These are phyloP conservation scores for Heterobasidion annosum DNA, from an alignment of 1,284 basidiomycete genomes.

Conservation along the genomic window DNA sequence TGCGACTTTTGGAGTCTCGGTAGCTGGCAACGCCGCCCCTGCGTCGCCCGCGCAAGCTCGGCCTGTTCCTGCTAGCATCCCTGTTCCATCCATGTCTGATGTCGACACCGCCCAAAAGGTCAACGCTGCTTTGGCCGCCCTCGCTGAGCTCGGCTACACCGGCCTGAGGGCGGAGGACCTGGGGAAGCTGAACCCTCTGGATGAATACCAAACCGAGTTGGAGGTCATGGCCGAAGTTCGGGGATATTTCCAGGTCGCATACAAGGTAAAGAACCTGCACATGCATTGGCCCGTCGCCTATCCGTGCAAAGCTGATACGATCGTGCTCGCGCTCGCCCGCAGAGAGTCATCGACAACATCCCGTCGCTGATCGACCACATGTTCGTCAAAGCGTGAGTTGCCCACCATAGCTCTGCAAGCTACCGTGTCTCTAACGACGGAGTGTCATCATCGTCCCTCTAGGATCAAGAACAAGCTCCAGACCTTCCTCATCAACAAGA, in stretches of 20 bases:
- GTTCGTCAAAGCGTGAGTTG: conserved; percentile 25
- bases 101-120: conserved; percentile 2
- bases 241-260: conserved; percentile 41
- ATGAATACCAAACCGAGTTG: conserved; percentile 38
- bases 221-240: conserved; percentile 40
- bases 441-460: not conserved
- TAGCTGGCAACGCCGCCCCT: too few species aligned
- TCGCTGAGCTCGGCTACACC: conserved; percentile 24
- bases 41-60: too few species aligned
- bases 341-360: conserved; percentile 41
- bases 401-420: not conserved
- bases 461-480: conserved; percentile 24
- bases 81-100: too few species aligned
- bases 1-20: too few species aligned
- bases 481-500: conserved; percentile 25
- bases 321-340: not conserved
- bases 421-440: not conserved
- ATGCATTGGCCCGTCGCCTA: not conserved
- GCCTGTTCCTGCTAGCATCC: too few species aligned
- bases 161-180: conserved; percentile 27
- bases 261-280: conserved; percentile 24
- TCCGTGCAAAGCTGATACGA: not conserved
- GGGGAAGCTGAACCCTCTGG: conserved; percentile 25
- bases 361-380: conserved; percentile 35
- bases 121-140: conserved; percentile 18